Evolutionary conservation across 441 rosid species (phyloP).

Genomic region (Eruca vesicaria): DNA sequence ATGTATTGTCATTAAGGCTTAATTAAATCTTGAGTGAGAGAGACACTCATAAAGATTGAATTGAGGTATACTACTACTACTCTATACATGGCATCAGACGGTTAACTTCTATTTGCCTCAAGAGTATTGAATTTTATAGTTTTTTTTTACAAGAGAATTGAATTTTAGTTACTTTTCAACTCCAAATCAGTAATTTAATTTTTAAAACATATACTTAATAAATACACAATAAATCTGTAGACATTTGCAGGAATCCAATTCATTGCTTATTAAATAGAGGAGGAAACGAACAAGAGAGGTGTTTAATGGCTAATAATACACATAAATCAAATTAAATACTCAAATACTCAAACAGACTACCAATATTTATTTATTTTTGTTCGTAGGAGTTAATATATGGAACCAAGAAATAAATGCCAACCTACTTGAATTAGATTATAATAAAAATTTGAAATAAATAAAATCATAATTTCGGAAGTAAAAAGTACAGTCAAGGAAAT

Average conservation of each 20-base stretch:
- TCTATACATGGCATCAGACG: slow-evolving; percentile 38
- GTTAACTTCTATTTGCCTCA: slow-evolving; percentile 23
- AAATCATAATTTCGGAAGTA: slow-evolving; percentile 14
- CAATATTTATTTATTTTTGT: slow-evolving; percentile 34
- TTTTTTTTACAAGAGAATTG: slow-evolving; percentile 4
- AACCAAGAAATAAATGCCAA: slow-evolving; percentile 69
- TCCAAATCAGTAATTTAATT: slow-evolving; percentile 56
- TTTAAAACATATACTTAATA: slow-evolving; percentile 36
- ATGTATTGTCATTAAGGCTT: slow-evolving; percentile 67
- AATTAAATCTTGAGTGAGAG: slow-evolving; percentile 59
- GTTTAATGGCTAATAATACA: slow-evolving; percentile 55
- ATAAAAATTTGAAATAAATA: not conserved
- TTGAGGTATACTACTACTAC: slow-evolving; percentile 50
- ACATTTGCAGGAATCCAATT: slow-evolving; percentile 43
- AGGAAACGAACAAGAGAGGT: slow-evolving; percentile 35
- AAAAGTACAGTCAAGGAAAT: slow-evolving; percentile 37
- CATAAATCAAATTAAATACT: slow-evolving; percentile 33
- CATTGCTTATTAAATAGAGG: slow-evolving; percentile 42
- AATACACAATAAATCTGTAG: slow-evolving; percentile 47
- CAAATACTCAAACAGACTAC: slow-evolving; percentile 36
- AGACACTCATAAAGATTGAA: slow-evolving; percentile 44
- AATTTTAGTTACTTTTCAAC: slow-evolving; percentile 39
- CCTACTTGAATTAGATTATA: slow-evolving; percentile 44
- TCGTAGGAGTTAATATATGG: slow-evolving; percentile 61
- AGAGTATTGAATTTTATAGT: slow-evolving; percentile 23